Conservation (phyloP, 23 red algal genomes). For the Gracilaria vermiculophylla region DNA sequence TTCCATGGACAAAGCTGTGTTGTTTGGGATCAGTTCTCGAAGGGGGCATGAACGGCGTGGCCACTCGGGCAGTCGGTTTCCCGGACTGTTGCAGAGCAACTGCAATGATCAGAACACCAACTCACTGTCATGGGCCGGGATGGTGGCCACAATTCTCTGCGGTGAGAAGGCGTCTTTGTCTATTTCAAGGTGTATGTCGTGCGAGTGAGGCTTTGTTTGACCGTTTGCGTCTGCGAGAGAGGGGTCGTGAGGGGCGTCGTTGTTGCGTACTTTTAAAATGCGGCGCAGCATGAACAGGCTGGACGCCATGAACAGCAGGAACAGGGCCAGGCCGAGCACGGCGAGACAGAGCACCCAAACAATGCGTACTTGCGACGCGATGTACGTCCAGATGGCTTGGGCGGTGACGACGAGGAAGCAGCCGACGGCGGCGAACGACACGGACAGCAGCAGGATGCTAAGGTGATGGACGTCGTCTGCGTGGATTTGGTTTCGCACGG, state of each 20-base stretch:
- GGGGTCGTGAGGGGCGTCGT: background rate
- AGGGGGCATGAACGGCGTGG: too few species aligned
- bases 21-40: too few species aligned
- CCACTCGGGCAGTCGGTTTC: background rate
- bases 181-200: background rate
- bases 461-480: background rate
- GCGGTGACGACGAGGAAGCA: background rate
- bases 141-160: slow-evolving; percentile 8
- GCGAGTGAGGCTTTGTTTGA: background rate
- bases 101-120: background rate
- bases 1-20: too few species aligned
- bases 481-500: background rate
- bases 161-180: slow-evolving; percentile 17
- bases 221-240: background rate
- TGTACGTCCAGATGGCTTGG: slow-evolving; percentile 39
- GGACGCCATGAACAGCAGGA: slow-evolving; percentile 2
- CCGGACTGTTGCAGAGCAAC: background rate
- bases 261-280: background rate
- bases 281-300: background rate
- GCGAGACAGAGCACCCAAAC: slow-evolving; percentile 31
- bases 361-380: slow-evolving; percentile 10
- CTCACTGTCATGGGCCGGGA: slow-evolving; percentile 7
- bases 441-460: background rate
- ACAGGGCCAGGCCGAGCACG: slow-evolving; percentile 30
- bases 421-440: background rate